A percentile compares a stretch with the other conserved stretches of the same genome.
Conservation (phyloP, 148 eudicot genomes). For the Suaeda aralocaspica region DNA sequence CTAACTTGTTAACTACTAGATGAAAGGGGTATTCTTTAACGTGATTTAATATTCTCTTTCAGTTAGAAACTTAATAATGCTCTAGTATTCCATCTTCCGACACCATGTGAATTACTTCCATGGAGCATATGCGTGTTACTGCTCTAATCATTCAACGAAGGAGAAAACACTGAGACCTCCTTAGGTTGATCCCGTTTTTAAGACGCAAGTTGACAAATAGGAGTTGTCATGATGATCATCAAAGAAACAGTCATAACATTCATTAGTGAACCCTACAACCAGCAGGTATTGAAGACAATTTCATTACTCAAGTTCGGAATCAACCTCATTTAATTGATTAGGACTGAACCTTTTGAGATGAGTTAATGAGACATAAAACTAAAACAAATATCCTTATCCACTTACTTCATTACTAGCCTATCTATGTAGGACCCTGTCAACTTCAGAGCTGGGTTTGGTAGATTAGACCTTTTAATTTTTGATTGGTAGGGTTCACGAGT, state of each 20-base stretch:
- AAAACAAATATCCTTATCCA: not conserved
- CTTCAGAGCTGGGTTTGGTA: not conserved
- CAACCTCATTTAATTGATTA: not conserved
- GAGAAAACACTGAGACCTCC: too few species aligned
- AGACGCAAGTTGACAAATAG: too few species aligned
- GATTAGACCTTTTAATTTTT: not conserved
- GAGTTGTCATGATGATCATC: too few species aligned
- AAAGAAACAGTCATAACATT: not conserved
- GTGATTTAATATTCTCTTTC: too few species aligned
- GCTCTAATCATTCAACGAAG: too few species aligned
- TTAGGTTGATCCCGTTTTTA: too few species aligned
- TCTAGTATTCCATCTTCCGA: too few species aligned
- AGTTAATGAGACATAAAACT: not conserved
- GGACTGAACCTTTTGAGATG: not conserved
- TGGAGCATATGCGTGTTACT: too few species aligned
- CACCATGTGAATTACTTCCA: too few species aligned
- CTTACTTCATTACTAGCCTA: not conserved
- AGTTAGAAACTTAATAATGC: not conserved
- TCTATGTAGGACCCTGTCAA: not conserved
- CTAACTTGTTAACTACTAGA: too few species aligned
- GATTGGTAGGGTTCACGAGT: constrained; percentile 4
- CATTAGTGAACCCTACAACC: not conserved
- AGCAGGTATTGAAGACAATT: not conserved
- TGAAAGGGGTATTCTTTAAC: too few species aligned
- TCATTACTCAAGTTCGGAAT: not conserved